phyloP scores from a whole-genome alignment of 305 asterid genomes.

The Solanum chacoense region DNA sequence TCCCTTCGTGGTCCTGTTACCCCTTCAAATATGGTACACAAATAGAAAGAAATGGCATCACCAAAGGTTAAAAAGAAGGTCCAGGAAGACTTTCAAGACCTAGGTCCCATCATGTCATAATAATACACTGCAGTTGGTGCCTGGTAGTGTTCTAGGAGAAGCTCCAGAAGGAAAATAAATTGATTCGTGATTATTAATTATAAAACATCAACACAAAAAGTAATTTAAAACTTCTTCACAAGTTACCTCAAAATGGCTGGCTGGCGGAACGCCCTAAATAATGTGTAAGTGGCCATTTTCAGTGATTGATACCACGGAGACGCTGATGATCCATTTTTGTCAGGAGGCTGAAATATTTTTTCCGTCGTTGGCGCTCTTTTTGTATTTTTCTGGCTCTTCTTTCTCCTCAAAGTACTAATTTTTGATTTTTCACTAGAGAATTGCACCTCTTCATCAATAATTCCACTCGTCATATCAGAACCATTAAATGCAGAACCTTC shows the following conservation, averaged over 20 bases:
- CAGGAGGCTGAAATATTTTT: slow-evolving; percentile 20
- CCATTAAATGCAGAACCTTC: slow-evolving; percentile 31
- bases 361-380: slow-evolving; percentile 16
- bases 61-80: not conserved
- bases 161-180: not conserved
- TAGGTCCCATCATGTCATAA: not conserved
- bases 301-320: slow-evolving; percentile 42
- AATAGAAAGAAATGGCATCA: not conserved
- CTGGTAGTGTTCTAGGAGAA: not conserved
- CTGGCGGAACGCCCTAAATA: slow-evolving; percentile 68
- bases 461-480: slow-evolving; percentile 20
- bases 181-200: not conserved
- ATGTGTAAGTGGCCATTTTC: slow-evolving; percentile 46
- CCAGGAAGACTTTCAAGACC: not conserved
- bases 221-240: not conserved
- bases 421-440: slow-evolving; percentile 25
- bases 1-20: not conserved
- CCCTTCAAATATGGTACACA: not conserved
- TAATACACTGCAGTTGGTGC: not conserved
- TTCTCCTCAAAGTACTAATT: slow-evolving; percentile 33
- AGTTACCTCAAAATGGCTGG: slow-evolving; percentile 78
- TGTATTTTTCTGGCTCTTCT: slow-evolving; percentile 43
- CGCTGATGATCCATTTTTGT: slow-evolving; percentile 24
- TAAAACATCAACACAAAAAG: not conserved
- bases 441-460: slow-evolving; percentile 20